Evolutionary conservation across 371 early-diverging fungal species (phyloP).

Genomic region (Mortierella sp.): DNA sequence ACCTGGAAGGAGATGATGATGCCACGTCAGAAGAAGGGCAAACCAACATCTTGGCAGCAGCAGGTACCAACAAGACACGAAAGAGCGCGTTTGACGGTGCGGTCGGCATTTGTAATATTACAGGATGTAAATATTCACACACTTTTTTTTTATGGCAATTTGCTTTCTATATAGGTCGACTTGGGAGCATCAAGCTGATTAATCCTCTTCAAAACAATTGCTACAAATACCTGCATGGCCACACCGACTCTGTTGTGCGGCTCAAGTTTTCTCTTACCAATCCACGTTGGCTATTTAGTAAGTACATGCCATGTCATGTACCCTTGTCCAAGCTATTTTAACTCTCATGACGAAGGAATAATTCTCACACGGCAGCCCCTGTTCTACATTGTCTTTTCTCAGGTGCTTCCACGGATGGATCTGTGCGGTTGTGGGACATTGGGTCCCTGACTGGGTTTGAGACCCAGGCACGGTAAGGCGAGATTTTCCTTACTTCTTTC

Average conservation of each 20-base stretch:
- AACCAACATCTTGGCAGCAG: slow-evolving; percentile 64
- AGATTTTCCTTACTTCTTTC: background rate
- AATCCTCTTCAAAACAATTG: slow-evolving; percentile 67
- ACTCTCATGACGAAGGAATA: background rate
- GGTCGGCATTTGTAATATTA: too few species aligned
- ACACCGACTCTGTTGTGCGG: slow-evolving; percentile 59
- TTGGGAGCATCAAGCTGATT: slow-evolving; percentile 71
- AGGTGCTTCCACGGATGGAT: slow-evolving; percentile 68
- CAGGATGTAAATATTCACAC: background rate
- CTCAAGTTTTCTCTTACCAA: slow-evolving; percentile 63
- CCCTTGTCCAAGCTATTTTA: background rate
- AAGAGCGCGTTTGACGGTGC: background rate
- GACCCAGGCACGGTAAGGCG: slow-evolving; percentile 40
- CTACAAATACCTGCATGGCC: slow-evolving; percentile 70
- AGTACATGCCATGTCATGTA: background rate
- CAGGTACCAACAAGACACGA: slow-evolving; percentile 41
- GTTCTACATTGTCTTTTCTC: background rate
- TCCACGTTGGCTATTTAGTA: slow-evolving; percentile 70
- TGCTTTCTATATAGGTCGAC: slow-evolving; percentile 40
- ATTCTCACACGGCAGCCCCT: background rate
- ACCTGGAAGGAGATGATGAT: background rate
- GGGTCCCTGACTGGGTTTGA: slow-evolving; percentile 49
- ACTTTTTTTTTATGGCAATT: background rate
- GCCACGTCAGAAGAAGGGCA: slow-evolving; percentile 17
- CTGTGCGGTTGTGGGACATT: slow-evolving; percentile 73